Base-by-base conservation (phyloP, 352 stramenopile genomes). In the Phytophthora foliorum region DNA sequence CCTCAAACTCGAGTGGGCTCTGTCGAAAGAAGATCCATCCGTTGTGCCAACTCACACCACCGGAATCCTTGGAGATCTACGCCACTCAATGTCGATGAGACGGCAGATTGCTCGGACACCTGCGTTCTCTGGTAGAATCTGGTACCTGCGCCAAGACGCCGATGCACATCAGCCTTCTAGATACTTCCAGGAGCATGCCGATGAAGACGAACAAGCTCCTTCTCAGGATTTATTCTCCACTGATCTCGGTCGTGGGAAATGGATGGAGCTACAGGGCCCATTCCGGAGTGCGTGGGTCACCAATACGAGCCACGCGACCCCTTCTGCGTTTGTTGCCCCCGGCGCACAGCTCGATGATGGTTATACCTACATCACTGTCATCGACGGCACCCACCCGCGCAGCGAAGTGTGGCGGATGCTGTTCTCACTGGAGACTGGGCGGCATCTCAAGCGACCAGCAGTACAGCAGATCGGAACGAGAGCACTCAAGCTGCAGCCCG, bases 1-100 rank as follows among this genome's bases (percentile, higher is more conserved):
- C 63, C 70, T 94, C 7, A 86, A 80, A 34, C 55, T 93, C 9
- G 81, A 91, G 56, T 95, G 85, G 83, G 82, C 78, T 4, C 69
- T 90, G 19, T 80, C 90, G 22, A 79, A 82, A 11, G 82, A 90
- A 59, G 73, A 90, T 16, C 41, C 62, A 14, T 8, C 54, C 32
- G 32, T 17, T n/a, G 74, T 89, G 59, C 46, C 92, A 2, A 64
- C 75, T 10, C 87, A 77, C 7, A 83, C 90, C 51, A 67, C 75
- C 10, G 76, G 85, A 8, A 68, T 61, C 16, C 70, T 95, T 11
- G 87, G 82, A 34, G 57, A 67, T 17, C 45, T 80, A 19, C 80
- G 88, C 19, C 90, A 91, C 38, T 81, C 77, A 3, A 71, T 90
- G 29, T 76, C 69, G 16, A 61, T 77, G 16, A 39, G 81, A 4